phyloP scores from a whole-genome alignment of 352 stramenopile species.

The Lagenidium giganteum region DNA sequence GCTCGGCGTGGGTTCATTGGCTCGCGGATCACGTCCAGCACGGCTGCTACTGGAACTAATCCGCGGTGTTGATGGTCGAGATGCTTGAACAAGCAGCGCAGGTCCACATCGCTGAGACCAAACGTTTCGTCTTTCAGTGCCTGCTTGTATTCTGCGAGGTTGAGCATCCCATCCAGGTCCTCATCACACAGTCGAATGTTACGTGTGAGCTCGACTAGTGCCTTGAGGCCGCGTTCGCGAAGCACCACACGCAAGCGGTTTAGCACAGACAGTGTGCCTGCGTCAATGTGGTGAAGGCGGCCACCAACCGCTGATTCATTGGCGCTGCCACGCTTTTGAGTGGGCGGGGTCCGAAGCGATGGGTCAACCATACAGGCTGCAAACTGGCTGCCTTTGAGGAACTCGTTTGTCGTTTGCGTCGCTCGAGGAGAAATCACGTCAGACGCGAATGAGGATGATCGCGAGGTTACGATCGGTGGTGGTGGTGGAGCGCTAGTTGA shows the following conservation, averaged over 20 bases:
- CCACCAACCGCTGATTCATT: too few relatives aligned
- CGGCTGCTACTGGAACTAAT: conserved; percentile 65
- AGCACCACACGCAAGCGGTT: conserved; percentile 39
- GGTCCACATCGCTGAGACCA: conserved; percentile 58
- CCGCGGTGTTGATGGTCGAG: conserved; percentile 78
- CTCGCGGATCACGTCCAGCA: conserved; percentile 79
- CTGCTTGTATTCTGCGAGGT: conserved; percentile 75
- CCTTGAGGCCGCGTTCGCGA: conserved; percentile 40
- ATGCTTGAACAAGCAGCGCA: conserved; percentile 68
- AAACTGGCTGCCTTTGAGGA: conserved; percentile 65
- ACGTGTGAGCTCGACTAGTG: conserved; percentile 62
- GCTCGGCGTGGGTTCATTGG: conserved; percentile 68
- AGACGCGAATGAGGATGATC: conserved; percentile 2
- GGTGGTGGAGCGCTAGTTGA: too few relatives aligned
- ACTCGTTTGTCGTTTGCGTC: conserved; percentile 45
- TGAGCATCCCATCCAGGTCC: conserved; percentile 57
- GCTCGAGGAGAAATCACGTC: conserved; percentile 28
- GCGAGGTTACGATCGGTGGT: conserved; percentile 6
- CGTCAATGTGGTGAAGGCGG: too few relatives aligned
- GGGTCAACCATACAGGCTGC: conserved; percentile 56
- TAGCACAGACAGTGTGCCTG: conserved; percentile 53
- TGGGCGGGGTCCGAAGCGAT: conserved; percentile 18
- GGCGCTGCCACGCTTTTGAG: conserved; percentile 1
- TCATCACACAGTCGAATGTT: conserved; percentile 66
- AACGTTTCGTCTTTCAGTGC: conserved; percentile 37